Evolutionary conservation across 1,284 basidiomycete species (phyloP), one percentile per base, ranked within the genome.

Genomic region (Puccinia triticina): DNA sequence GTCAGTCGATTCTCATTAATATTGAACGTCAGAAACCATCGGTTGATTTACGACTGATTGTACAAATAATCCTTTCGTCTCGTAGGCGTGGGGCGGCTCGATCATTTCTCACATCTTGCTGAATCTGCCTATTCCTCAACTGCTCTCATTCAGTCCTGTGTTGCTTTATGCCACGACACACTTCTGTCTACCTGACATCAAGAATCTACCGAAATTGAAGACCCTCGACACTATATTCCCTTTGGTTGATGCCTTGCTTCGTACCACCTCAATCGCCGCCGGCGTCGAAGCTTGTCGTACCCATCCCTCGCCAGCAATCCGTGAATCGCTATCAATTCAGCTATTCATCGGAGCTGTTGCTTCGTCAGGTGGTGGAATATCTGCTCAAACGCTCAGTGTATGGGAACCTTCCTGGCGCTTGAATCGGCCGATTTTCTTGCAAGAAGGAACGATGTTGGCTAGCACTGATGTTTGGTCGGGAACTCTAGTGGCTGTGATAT

Each of bases 11-110:
- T 40, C 18, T 48, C 71, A 29, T 11, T 66, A 34, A 18, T 59
- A 26, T 29, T 59, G 57, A 7, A 59, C 1, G n/a, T n/a, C 57
- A n/a, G 21, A 10, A 48, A 26, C 10, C 21, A 8, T 59, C n/a
- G n/a, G 29, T 23, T 26, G n/a, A 26, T 26, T 59, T 26, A n/a
- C 8, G 10, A 57, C 23, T 75, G 14, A 55, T 26, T 48, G 46
- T 21, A 14, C n/a, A n/a, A 8, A 26, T 43, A 26, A 29, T 43
- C 4, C 29, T 4, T n/a, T 69, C 16, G 32, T 80, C 10, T 43
- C 12, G 12, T 53, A 80, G 77, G 77, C 77, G 23, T 80, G 77
- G 77, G 77, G 77, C n/a, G 77, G 77, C 21, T 80, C 77, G 29
- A 55, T 80, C n/a, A 43, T 37, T 16, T 48, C 67, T n/a, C 64